Evolutionary conservation across 768 basidiomycete species (phyloP).

Genomic region (Panus rudis): DNA sequence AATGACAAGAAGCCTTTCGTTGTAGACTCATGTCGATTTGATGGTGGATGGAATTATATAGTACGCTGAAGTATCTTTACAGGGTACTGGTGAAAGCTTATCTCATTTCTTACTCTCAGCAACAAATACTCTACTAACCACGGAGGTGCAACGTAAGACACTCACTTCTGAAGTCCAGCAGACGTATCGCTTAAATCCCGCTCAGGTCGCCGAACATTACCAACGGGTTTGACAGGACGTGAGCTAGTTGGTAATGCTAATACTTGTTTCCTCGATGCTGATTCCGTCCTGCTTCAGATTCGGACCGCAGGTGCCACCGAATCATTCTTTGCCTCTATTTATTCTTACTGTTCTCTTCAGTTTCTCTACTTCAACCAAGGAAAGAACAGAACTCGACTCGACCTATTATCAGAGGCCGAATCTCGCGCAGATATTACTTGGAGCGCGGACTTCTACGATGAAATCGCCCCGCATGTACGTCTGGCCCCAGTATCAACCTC

Average conservation of each 20-base stretch:
- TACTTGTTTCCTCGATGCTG: background rate
- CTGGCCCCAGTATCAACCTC: background rate
- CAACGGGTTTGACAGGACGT: slow-evolving; percentile 22
- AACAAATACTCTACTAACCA: background rate
- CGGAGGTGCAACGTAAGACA: background rate
- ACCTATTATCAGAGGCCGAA: slow-evolving; percentile 19
- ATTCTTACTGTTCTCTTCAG: background rate
- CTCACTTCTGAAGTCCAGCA: background rate
- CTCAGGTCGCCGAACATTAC: slow-evolving; percentile 19
- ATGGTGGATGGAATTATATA: slow-evolving; percentile 16
- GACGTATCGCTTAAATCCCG: background rate
- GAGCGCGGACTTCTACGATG: slow-evolving; percentile 23
- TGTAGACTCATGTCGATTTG: slow-evolving; percentile 11
- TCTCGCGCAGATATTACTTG: slow-evolving; percentile 17
- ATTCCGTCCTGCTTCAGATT: no score
- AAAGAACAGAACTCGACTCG: background rate
- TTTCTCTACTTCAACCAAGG: slow-evolving; percentile 13
- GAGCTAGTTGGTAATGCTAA: background rate
- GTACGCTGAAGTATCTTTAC: background rate
- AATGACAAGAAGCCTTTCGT: background rate
- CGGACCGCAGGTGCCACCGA: no score
- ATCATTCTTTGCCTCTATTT: background rate
- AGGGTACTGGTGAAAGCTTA: no score
- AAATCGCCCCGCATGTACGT: slow-evolving; percentile 18
- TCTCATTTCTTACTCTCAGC: no score